Percentiles rank a stretch among this genome's conserved stretches.
phyloP scores from a whole-genome alignment of 116 monocot species.

The Zostera marina region DNA sequence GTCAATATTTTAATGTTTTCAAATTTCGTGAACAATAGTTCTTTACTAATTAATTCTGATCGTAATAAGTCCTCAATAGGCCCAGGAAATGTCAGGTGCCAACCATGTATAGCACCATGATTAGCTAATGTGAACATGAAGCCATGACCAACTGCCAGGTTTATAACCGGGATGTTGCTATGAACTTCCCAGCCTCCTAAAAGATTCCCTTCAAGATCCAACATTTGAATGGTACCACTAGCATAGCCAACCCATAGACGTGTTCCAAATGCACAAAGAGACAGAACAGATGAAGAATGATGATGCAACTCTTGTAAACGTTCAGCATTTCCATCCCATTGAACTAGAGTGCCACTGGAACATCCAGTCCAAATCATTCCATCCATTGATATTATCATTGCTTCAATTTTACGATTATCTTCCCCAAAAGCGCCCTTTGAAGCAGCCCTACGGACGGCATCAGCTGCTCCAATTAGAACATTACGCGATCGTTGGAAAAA shows the following conservation, averaged over 20 bases:
- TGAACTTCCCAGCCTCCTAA: slow-evolving; percentile 61
- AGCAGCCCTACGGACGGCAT: slow-evolving; percentile 72
- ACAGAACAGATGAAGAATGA: slow-evolving; percentile 32
- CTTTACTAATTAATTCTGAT: slow-evolving; percentile 18
- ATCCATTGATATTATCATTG: slow-evolving; percentile 32
- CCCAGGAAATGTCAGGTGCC: slow-evolving; percentile 53
- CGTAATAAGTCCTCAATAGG: slow-evolving; percentile 37
- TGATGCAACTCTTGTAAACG: slow-evolving; percentile 46
- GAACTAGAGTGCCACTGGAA: slow-evolving; percentile 46
- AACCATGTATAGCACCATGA: slow-evolving; percentile 65
- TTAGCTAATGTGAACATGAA: slow-evolving; percentile 32
- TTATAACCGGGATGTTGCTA: slow-evolving; percentile 34
- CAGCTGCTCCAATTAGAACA: slow-evolving; percentile 47
- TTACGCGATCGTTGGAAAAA: slow-evolving; percentile 58
- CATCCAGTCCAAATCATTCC: slow-evolving; percentile 67
- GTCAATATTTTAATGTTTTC: slow-evolving; percentile 44
- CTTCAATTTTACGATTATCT: slow-evolving; percentile 37
- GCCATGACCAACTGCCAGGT: slow-evolving; percentile 26
- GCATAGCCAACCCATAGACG: slow-evolving; percentile 30
- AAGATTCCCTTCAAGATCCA: slow-evolving; percentile 53
- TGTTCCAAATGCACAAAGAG: slow-evolving; percentile 35
- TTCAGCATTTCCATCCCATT: slow-evolving; percentile 59
- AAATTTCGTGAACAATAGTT: slow-evolving; percentile 22
- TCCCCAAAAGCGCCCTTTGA: slow-evolving; percentile 51
- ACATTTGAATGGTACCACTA: slow-evolving; percentile 37